Conservation (phyloP, 139 green algal genomes). For the Edaphochlamys debaryana region DNA sequence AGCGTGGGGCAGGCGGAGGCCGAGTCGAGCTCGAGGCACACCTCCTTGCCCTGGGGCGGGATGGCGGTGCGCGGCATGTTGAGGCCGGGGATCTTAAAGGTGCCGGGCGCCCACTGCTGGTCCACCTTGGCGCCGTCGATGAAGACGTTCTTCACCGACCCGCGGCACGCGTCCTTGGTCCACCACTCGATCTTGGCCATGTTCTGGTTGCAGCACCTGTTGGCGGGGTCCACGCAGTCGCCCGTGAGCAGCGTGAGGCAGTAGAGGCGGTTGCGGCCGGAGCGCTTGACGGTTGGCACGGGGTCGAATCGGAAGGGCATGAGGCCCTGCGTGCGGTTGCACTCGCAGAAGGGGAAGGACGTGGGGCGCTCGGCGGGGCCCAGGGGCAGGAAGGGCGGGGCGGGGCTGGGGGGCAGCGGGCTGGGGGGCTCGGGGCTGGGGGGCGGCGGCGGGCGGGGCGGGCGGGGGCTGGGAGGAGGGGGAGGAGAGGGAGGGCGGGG, state of each 20-base stretch:
- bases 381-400: too few species aligned
- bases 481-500: neutral
- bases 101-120: slow-evolving; percentile 15
- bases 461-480: too few species aligned
- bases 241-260: neutral
- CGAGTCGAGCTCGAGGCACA: slow-evolving; percentile 16
- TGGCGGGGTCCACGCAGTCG: neutral
- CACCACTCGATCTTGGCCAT: neutral
- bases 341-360: neutral
- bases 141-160: neutral
- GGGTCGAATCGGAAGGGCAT: neutral
- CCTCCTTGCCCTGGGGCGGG: neutral
- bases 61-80: neutral
- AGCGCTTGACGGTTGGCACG: neutral
- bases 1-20: neutral
- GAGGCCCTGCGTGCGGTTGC: neutral
- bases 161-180: neutral
- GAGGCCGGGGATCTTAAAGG: neutral
- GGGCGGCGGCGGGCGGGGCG: too few species aligned
- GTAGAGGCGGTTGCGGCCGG: neutral
- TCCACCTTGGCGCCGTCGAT: slow-evolving; percentile 11
- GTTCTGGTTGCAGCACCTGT: neutral
- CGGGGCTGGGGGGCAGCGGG: too few species aligned
- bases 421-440: too few species aligned
- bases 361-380: too few species aligned